Percentiles rank a stretch among this genome's conserved stretches.
These are phyloP conservation scores for Actinidia arguta DNA, from an alignment of 179 eudicot genomes.

Conservation along the genomic window DNA sequence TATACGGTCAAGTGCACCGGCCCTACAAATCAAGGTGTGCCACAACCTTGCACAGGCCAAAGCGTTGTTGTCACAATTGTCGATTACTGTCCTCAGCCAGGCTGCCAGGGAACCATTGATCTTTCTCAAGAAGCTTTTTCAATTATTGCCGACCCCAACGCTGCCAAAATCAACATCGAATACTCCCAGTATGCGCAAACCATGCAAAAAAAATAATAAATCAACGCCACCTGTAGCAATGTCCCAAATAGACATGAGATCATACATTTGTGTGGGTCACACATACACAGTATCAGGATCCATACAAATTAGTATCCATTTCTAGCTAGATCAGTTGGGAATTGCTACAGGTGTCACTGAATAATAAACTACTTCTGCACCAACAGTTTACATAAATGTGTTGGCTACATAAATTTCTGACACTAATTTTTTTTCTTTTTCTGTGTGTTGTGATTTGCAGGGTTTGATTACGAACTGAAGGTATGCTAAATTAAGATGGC, in stretches of 20 bases:
- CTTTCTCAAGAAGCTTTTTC: conserved; percentile 38
- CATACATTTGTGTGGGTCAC: too few relatives aligned
- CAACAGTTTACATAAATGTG: not conserved
- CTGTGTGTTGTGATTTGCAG: not conserved
- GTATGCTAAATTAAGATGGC: not conserved
- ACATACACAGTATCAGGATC: too few relatives aligned
- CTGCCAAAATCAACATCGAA: conserved; percentile 32
- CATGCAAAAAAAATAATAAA: not conserved
- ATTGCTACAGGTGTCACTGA: not conserved
- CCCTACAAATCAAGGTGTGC: conserved; percentile 17
- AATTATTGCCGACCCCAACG: conserved; percentile 28
- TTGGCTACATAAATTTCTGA: not conserved
- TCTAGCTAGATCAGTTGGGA: too few relatives aligned
- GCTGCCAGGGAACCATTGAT: conserved; percentile 29
- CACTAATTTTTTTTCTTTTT: not conserved
- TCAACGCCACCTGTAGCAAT: too few relatives aligned
- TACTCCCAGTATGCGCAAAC: not conserved
- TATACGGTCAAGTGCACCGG: too few relatives aligned
- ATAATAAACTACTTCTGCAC: not conserved
- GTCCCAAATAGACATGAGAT: not conserved
- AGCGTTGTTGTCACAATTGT: conserved; percentile 41
- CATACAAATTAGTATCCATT: too few relatives aligned
- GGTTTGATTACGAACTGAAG: too few relatives aligned
- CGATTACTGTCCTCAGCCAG: conserved; percentile 40
- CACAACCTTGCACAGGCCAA: conserved; percentile 33